Base-by-base conservation (phyloP, 176 grass and related monocot genomes). In the Musa beccarii region DNA sequence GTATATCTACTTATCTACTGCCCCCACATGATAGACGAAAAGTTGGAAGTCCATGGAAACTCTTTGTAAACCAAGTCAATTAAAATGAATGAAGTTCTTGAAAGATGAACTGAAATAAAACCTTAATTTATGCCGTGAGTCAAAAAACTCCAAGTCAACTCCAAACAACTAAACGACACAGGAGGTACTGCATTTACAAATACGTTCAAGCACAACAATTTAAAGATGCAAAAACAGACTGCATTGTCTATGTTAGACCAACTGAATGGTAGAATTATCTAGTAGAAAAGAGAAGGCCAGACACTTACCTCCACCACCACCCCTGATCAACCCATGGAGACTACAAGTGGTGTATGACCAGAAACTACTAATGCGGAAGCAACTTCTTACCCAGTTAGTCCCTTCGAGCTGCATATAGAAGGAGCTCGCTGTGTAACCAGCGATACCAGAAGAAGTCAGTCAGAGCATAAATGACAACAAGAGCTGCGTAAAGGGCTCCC, bases 371-470 rank as follows among this genome's bases (percentile, higher is more conserved):
- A 74, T 1, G n/a, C 57, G 13, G 17, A 63, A 51, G 17, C 26
- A 50, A 51, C 11, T 5, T 51, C 59, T 23, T 64, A 76, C 74
- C 74, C 74, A 76, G 29, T 76, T 64, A 20, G 74, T 25, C 8
- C 74, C 74, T 64, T 76, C 74, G 14, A 76, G 10, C 43, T 76
- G 74, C 57, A 64, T 51, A 23, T 76, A 76, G 3, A 76, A 76
- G 17, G 56, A 63, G 29, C 25, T 76, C 2, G 74, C 59, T 52
- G 59, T 63, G 34, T 76, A 64, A 23, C 74, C 74, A 64, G 74
- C 74, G 51, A 76, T 76, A 13, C 74, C 74, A 51, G 74, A 76
- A 14, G 22, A 22, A 22, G 22, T 22, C 22, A 22, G 74, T 76
- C n/a, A 76, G 43, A 63, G 74, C 74, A 76, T 76, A 76, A 3